phyloP scores from a whole-genome alignment of 371 early-diverging fungal genomes.

The Rhizopus sp. region DNA sequence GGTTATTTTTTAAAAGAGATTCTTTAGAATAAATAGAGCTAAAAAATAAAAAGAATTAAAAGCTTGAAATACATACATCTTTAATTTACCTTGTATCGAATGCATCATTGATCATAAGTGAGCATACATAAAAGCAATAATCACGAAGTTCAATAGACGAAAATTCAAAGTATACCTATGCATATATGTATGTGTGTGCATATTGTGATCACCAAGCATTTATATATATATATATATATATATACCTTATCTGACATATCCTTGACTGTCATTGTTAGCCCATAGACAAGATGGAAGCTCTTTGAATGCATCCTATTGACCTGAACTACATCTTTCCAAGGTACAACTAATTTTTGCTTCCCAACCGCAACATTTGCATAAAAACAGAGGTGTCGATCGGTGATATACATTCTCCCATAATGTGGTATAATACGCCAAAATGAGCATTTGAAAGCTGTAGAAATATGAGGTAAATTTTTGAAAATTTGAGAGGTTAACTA shows the following conservation, averaged over 20 bases:
- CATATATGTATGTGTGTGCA: neutral
- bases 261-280: conserved; percentile 31
- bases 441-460: conserved; percentile 35
- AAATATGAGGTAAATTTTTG: neutral
- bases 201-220: neutral
- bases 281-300: conserved; percentile 36
- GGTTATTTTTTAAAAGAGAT: conserved; percentile 22
- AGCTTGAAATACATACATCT: neutral
- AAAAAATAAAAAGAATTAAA: neutral
- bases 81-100: conserved; percentile 13
- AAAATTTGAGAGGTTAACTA: neutral
- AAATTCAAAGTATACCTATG: conserved; percentile 46
- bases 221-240: too few relatives aligned
- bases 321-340: conserved; percentile 37
- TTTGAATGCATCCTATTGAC: conserved; percentile 31
- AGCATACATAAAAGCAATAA: conserved; percentile 28
- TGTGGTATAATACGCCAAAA: conserved; percentile 52
- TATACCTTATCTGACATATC: conserved; percentile 40
- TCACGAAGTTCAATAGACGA: conserved; percentile 31
- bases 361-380: conserved; percentile 60
- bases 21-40: conserved; percentile 22
- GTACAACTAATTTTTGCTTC: conserved; percentile 52
- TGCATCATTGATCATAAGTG: conserved; percentile 8
- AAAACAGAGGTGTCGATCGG: conserved; percentile 65
- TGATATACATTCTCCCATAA: conserved; percentile 66